Percentiles rank a stretch among this genome's conserved stretches.
phyloP scores from a whole-genome alignment of 805 yeast species.

The Yarrowia sp. region DNA sequence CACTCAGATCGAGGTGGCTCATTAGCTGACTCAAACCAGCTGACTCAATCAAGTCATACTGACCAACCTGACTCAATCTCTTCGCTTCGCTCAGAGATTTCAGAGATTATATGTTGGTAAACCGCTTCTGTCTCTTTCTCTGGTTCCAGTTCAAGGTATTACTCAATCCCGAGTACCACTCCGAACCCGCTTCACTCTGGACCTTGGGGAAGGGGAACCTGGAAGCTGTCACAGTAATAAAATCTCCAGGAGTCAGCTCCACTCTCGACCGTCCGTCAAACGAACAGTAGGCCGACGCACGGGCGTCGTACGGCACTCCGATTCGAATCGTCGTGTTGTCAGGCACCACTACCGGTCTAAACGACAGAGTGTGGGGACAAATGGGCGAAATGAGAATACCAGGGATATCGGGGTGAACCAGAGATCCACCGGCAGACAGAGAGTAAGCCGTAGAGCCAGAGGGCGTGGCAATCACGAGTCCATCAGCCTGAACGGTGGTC shows the following conservation, averaged over 20 bases:
- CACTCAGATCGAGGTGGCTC: no score
- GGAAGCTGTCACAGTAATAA: constrained; percentile 82
- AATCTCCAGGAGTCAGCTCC: constrained; percentile 82
- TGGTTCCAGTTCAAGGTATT: constrained; percentile 93
- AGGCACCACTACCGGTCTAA: constrained; percentile 87
- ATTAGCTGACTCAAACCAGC: no score
- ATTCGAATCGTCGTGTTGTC: constrained; percentile 84
- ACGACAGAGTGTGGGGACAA: constrained; percentile 91
- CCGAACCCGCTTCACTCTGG: constrained; percentile 58
- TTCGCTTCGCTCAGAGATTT: no score
- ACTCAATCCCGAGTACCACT: constrained; percentile 82
- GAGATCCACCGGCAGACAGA: constrained; percentile 89
- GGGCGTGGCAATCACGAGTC: constrained; percentile 68
- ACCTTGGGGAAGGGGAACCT: constrained; percentile 96
- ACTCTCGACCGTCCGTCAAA: constrained; percentile 92
- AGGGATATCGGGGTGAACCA: constrained; percentile 90
- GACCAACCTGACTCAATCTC: no score
- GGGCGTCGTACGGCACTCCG: constrained; percentile 77
- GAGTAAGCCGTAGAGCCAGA: constrained; percentile 89
- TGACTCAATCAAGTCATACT: no score
- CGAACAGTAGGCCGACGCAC: constrained; percentile 96
- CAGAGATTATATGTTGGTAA: constrained; percentile 46
- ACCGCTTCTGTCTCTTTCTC: constrained; percentile 85
- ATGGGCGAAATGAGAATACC: constrained; percentile 92
- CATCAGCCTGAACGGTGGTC: constrained; percentile 73